phyloP scores from a whole-genome alignment of 2,329 filamentous ascomycete species.

The Trichophyton simii region DNA sequence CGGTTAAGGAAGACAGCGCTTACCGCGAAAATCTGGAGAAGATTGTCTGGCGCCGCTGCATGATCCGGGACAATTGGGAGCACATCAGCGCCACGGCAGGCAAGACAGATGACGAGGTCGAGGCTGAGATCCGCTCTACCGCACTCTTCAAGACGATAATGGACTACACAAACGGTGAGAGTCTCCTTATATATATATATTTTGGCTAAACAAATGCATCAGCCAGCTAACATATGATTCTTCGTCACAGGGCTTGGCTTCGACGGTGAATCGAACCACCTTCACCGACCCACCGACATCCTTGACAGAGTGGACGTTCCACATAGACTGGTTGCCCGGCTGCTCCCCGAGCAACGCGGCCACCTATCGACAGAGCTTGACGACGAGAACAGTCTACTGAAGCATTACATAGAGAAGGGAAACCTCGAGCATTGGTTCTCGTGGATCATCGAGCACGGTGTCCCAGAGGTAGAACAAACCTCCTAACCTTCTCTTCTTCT shows the following conservation, averaged over 20 bases:
- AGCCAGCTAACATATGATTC: conserved; percentile 2
- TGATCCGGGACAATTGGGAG: conserved; percentile 74
- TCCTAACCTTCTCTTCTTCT: neutral
- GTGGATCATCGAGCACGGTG: conserved; percentile 21
- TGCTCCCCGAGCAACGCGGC: conserved; percentile 43
- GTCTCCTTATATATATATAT: conserved; percentile 10
- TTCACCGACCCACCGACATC: conserved; percentile 10
- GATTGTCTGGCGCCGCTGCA: conserved; percentile 79
- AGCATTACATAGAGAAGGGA: conserved; percentile 52
- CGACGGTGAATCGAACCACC: conserved; percentile 2
- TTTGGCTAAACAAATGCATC: conserved; percentile 2
- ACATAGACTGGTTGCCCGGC: conserved; percentile 20
- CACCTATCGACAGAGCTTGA: conserved; percentile 60
- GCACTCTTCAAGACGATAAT: conserved; percentile 55
- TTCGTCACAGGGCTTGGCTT: conserved; percentile 13
- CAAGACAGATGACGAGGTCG: conserved; percentile 57
- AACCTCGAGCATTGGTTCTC: conserved; percentile 58
- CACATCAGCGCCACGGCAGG: conserved; percentile 63
- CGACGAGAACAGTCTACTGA: conserved; percentile 56
- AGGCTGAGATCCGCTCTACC: conserved; percentile 51
- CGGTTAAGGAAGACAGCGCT: conserved; percentile 43
- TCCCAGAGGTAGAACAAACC: conserved; percentile 4
- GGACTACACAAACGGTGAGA: conserved; percentile 51
- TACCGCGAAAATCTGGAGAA: conserved; percentile 44
- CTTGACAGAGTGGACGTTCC: conserved; percentile 20